phyloP scores from a whole-genome alignment of 2,329 filamentous ascomycete species.

The Byssochlamys sp. region DNA sequence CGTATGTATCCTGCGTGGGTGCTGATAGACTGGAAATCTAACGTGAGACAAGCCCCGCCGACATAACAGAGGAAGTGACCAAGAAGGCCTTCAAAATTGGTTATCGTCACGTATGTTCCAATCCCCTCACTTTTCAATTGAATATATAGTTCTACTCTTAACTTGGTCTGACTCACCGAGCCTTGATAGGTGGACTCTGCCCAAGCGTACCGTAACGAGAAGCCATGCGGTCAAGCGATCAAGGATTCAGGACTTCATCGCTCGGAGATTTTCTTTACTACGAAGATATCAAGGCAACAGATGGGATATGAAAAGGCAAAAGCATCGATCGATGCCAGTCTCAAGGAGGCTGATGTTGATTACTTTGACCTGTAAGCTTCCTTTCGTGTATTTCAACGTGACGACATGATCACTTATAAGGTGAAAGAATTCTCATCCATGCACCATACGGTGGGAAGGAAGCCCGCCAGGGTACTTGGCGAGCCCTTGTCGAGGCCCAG shows the following conservation, averaged over 20 bases:
- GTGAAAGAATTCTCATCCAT: constrained; percentile 29
- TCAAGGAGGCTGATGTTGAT: constrained; percentile 52
- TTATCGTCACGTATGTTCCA: constrained; percentile 45
- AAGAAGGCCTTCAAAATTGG: constrained; percentile 47
- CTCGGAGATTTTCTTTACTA: constrained; percentile 53
- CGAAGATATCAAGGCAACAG: constrained; percentile 44
- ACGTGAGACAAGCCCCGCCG: constrained; percentile 38
- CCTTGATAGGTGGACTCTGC: constrained; percentile 46
- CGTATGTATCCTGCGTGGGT: constrained; percentile 14
- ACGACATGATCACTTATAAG: not conserved
- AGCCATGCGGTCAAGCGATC: constrained; percentile 45
- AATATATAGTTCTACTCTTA: not conserved
- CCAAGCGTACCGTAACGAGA: constrained; percentile 50
- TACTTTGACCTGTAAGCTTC: constrained; percentile 55
- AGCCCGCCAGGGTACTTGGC: constrained; percentile 30
- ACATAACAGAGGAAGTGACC: constrained; percentile 49
- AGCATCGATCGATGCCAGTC: constrained; percentile 53
- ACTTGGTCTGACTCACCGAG: not conserved
- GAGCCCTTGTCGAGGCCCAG: constrained; percentile 33
- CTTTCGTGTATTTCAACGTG: not conserved
- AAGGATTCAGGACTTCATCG: constrained; percentile 43
- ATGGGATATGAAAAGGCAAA: constrained; percentile 58
- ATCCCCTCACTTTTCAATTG: not conserved
- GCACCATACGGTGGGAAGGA: constrained; percentile 31
- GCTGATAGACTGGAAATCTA: not conserved